Percentiles rank a stretch among this genome's conserved stretches.
Conservation (phyloP, 1,284 basidiomycete genomes). For the Mycena citricolor region DNA sequence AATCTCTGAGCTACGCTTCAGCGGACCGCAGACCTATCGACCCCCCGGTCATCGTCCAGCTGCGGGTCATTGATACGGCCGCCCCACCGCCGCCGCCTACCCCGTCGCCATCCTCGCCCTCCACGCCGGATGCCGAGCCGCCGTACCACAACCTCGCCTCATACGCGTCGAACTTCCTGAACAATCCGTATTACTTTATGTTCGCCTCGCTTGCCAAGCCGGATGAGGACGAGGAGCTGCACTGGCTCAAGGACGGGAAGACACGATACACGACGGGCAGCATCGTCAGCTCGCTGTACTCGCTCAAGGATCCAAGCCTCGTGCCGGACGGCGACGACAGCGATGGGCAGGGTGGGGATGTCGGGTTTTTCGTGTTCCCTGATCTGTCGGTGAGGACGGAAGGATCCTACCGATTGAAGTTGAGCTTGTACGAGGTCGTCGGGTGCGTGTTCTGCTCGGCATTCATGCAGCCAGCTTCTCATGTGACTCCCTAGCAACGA, state of each 20-base stretch:
- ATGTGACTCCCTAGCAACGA: slow-evolving; percentile 52
- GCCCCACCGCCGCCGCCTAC: slow-evolving; percentile 25
- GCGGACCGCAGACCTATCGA: slow-evolving; percentile 93
- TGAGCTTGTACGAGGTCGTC: slow-evolving; percentile 91
- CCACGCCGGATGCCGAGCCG: slow-evolving; percentile 22
- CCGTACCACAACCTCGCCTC: slow-evolving; percentile 31
- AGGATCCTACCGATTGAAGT: slow-evolving; percentile 82
- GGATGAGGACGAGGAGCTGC: slow-evolving; percentile 89
- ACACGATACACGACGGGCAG: slow-evolving; percentile 87
- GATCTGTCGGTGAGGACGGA: slow-evolving; percentile 88
- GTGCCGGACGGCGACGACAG: slow-evolving; percentile 54
- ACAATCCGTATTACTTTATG: slow-evolving; percentile 95
- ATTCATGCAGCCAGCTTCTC: background rate
- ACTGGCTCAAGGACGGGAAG: slow-evolving; percentile 92
- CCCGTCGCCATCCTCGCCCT: slow-evolving; percentile 13
- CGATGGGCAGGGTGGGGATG: slow-evolving; percentile 54
- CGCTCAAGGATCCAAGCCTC: slow-evolving; percentile 81
- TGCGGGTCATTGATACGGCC: slow-evolving; percentile 78
- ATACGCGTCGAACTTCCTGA: slow-evolving; percentile 58
- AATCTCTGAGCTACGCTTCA: slow-evolving; percentile 41
- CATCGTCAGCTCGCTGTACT: slow-evolving; percentile 91
- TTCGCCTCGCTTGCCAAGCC: slow-evolving; percentile 87
- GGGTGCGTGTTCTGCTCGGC: slow-evolving; percentile 55
- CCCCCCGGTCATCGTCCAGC: slow-evolving; percentile 94
- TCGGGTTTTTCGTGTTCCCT: slow-evolving; percentile 90